Evolutionary conservation across 345 rosid genomes (phyloP).

Genomic region (Rubroshorea leprosula): DNA sequence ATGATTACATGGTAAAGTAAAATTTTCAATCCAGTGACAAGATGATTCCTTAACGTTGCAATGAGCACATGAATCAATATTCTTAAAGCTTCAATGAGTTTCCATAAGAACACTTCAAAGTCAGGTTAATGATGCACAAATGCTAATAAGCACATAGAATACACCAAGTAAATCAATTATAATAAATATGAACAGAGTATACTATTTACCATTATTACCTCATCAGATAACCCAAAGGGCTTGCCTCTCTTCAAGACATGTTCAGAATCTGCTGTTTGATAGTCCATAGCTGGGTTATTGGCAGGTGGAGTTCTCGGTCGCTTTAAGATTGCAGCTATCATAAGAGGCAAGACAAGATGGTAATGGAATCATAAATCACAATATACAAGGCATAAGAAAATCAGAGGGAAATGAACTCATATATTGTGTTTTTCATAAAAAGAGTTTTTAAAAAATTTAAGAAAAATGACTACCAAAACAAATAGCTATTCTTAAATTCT

Average conservation of each 20-base stretch:
- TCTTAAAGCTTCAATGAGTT: constrained; percentile 1
- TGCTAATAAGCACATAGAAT: too few relatives aligned
- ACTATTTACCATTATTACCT: constrained; percentile 48
- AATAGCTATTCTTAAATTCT: constrained; percentile 1
- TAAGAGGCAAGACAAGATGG: constrained; percentile 5
- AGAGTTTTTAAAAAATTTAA: too few relatives aligned
- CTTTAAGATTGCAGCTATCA: constrained; percentile 51
- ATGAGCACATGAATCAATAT: too few relatives aligned
- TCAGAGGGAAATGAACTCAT: not conserved
- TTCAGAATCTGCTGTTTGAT: constrained; percentile 81
- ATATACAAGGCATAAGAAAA: not conserved
- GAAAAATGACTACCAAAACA: too few relatives aligned
- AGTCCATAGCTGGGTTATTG: constrained; percentile 52
- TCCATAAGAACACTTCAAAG: constrained; percentile 2
- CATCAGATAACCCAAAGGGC: constrained; percentile 65
- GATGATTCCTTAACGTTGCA: not conserved
- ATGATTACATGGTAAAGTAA: too few relatives aligned
- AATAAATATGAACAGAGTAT: constrained; percentile 5
- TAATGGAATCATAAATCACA: not conserved
- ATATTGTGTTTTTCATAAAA: not conserved
- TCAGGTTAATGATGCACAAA: constrained; percentile 5
- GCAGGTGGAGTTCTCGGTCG: constrained; percentile 68
- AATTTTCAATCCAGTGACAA: not conserved
- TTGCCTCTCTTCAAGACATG: constrained; percentile 64
- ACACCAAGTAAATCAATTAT: not conserved